Base-by-base conservation (phyloP, 106 monocot genomes). In the Acorus calamus region DNA sequence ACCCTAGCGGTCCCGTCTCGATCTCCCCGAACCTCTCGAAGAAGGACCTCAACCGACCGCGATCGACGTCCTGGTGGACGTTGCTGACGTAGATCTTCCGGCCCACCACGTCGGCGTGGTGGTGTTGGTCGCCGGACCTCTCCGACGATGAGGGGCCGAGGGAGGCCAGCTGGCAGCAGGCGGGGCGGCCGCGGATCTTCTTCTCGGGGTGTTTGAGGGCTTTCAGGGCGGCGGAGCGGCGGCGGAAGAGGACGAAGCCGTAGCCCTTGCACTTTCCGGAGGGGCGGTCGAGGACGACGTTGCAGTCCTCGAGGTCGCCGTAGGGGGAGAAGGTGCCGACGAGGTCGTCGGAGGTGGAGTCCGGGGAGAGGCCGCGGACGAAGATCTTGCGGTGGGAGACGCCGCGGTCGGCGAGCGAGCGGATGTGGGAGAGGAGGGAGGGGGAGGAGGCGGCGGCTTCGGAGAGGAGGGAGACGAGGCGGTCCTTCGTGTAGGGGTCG, bases 41-140 rank as follows among this genome's bases (percentile, higher is more conserved):
- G 63, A 72, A 64, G 1, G 11, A 62, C 56, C 53, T 63, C 4
- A 72, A 49, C 50, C 57, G 63, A 11, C 50, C 63, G 3, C 63
- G 47, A 4, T 4, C 53, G 9, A 12, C 55, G 3, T 56, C 62
- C 6, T 11, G 46, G 6, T 54, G 62, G 4, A 72, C 71, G 28
- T 72, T 72, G 49, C 71, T 64, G 3, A 72, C 71, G 43, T 56
- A 64, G 49, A 72, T 64, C 56, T 72, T 72, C 64, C 71, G 8
- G 3, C 55, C 69, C 6, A 11, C 13, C 5, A 50, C 61, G 5
- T 60, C 69, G 2, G 60, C 43, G 0, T 14, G 55, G 28, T 3
- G 52, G 28, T 28, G 28, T 28, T 28, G 28, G 28, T 28, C 56
- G 2, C 9, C 44, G 6, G 3, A 52, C 53, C 60, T 61, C 13